These are phyloP conservation scores for Tympanopsis confertula DNA, from an alignment of 2,329 filamentous ascomycete genomes.

Conservation along the genomic window DNA sequence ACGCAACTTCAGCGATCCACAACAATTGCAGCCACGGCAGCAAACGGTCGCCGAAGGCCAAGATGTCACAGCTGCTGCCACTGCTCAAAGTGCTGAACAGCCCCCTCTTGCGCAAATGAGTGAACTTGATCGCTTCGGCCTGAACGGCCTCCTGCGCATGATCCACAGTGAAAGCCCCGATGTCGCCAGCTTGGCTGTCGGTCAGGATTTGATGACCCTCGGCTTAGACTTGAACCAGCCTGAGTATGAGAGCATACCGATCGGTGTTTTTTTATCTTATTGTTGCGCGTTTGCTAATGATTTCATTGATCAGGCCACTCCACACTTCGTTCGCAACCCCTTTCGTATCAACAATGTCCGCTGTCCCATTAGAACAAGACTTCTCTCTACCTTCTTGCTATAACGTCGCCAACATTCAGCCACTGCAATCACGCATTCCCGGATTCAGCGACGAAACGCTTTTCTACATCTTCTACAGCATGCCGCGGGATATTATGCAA, in stretches of 20 bases:
- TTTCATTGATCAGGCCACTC: conserved; percentile 29
- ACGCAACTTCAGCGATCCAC: conserved; percentile 18
- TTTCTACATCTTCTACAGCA: conserved; percentile 57
- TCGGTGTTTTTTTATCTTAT: background rate
- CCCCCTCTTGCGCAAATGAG: conserved; percentile 40
- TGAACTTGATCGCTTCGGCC: conserved; percentile 45
- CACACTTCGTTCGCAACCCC: conserved; percentile 48
- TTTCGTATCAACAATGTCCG: conserved; percentile 40
- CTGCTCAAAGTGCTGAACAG: conserved; percentile 20
- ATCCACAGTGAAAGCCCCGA: conserved; percentile 40
- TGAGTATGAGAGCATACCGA: conserved; percentile 28
- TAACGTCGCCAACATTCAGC: conserved; percentile 55
- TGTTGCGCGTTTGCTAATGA: background rate
- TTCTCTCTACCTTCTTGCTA: conserved; percentile 50
- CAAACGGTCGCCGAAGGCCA: conserved; percentile 15
- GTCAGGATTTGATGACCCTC: conserved; percentile 48
- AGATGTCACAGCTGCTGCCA: conserved; percentile 17
- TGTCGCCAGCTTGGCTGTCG: conserved; percentile 39
- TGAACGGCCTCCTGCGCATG: conserved; percentile 45
- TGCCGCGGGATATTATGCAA: conserved; percentile 49
- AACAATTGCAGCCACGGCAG: conserved; percentile 19
- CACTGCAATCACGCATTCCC: conserved; percentile 39
- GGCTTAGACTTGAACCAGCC: conserved; percentile 49
- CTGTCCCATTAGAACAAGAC: conserved; percentile 45
- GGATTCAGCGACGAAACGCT: conserved; percentile 50